These are phyloP conservation scores for Dentipellis fragilis DNA, from an alignment of 768 basidiomycete genomes.

Conservation along the genomic window DNA sequence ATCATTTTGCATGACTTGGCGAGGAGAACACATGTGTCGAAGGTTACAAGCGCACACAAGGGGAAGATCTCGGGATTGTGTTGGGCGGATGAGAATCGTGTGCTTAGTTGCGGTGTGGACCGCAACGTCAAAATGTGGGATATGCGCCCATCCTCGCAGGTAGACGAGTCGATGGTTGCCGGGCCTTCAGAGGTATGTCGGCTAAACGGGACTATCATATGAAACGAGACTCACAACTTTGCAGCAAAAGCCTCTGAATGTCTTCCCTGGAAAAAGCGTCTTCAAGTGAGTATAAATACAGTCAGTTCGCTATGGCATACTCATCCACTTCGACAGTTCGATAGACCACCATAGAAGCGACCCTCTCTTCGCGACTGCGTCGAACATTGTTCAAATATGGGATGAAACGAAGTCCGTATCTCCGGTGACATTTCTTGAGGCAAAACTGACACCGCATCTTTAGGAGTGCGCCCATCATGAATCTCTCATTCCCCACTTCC, in stretches of 20 bases:
- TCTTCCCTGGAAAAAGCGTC: constrained; percentile 78
- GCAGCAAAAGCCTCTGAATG: constrained; percentile 47
- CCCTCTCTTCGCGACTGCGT: constrained; percentile 88
- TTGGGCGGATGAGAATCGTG: constrained; percentile 51
- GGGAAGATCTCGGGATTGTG: constrained; percentile 79
- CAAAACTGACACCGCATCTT: background rate
- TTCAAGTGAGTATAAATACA: constrained; percentile 60
- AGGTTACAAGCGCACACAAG: constrained; percentile 66
- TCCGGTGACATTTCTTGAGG: background rate
- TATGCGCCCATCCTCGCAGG: constrained; percentile 19
- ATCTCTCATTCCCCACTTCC: constrained; percentile 78
- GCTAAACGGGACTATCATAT: background rate
- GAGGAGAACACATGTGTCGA: constrained; percentile 40
- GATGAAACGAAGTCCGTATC: constrained; percentile 86
- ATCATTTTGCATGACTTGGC: constrained; percentile 80
- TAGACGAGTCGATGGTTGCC: constrained; percentile 21
- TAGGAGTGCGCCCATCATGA: constrained; percentile 78
- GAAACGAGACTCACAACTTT: constrained; percentile 1
- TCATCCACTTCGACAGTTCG: constrained; percentile 38
- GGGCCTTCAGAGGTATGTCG: constrained; percentile 28
- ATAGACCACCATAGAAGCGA: constrained; percentile 92
- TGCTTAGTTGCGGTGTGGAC: constrained; percentile 79
- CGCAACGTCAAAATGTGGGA: constrained; percentile 79
- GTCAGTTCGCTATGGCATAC: background rate
- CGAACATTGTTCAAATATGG: constrained; percentile 92